phyloP scores from a whole-genome alignment of 805 yeast genomes.

The Candida glaebosa region DNA sequence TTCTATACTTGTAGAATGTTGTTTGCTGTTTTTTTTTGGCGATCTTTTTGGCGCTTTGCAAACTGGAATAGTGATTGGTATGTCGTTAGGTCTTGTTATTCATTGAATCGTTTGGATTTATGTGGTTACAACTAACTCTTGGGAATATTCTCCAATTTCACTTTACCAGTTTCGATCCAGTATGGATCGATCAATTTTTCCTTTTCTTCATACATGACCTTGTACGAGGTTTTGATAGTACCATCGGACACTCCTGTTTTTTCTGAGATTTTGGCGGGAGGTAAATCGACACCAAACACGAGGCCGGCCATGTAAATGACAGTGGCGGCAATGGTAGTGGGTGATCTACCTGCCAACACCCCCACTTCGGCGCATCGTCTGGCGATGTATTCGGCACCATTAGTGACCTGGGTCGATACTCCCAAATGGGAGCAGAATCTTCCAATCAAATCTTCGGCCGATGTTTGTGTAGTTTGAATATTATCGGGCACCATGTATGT shows the following conservation, averaged over 20 bases:
- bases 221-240: slow-evolving; percentile 89
- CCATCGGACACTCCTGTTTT: slow-evolving; percentile 97
- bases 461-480: slow-evolving; percentile 74
- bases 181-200: slow-evolving; percentile 64
- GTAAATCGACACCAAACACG: slow-evolving; percentile 74
- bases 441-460: slow-evolving; percentile 91
- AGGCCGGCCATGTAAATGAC: slow-evolving; percentile 91
- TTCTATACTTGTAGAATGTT: too few relatives aligned
- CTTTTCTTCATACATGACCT: slow-evolving; percentile 71
- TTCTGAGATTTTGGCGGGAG: slow-evolving; percentile 81
- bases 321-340: slow-evolving; percentile 96
- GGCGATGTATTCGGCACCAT: slow-evolving; percentile 91
- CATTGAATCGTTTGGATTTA: neutral
- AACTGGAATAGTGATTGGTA: too few relatives aligned
- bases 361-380: slow-evolving; percentile 87
- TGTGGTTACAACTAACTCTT: slow-evolving; percentile 13
- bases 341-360: slow-evolving; percentile 93
- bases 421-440: slow-evolving; percentile 96
- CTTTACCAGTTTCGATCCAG: slow-evolving; percentile 71
- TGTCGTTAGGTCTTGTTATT: neutral
- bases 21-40: too few relatives aligned
- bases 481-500: slow-evolving; percentile 43
- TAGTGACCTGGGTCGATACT: slow-evolving; percentile 74
- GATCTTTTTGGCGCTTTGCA: too few relatives aligned
- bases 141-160: slow-evolving; percentile 46